Base-by-base conservation (phyloP, 148 eudicot species). In the Persicaria maculosa region DNA sequence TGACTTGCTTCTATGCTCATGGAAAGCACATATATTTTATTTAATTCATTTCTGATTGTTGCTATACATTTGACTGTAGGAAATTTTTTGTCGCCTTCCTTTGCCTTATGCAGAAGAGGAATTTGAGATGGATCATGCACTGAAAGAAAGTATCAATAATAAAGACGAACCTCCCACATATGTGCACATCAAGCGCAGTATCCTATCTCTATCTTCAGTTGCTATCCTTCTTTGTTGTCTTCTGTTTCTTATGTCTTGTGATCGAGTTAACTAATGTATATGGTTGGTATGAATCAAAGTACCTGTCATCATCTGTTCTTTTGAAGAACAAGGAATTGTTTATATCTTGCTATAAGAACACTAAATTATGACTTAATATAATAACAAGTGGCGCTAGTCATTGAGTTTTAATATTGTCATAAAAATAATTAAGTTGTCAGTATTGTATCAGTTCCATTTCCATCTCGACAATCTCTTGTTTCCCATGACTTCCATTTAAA, bases 141-240 rank as follows among this genome's bases (percentile, higher is more conserved):
- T 86, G 81, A 87, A 81, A 80, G 92, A 87, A 40, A 47, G 50
- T 45, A 67, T 79, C 71, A 84, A 77, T 79, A 80, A 78, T 52
- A 85, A 79, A 72, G 52, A 82, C 79, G 96, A 85, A 76, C 89
- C 86, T 65, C 88, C 88, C 79, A 79, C 92, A 31, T 94, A 88
- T 78, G 87, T 84, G 77, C 93, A 86, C 77, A 90, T 92, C 74
- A 92, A 85, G 76, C 91, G 98, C 67, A 94, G 98, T 94, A 94
- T 94, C 98, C 96, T 82, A 58, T 71, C 50, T 47, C n/a, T 78
- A 10, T 36, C 52, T 14, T 19, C 50, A 44, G 25, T 69, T 69
- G 50, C 25, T 44, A 45, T 45, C 36, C 46, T 47, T 22, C 22
- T 54, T n/a, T 54, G 7, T 54, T 58, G 2, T 58, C 20, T 48